These are phyloP conservation scores for Fraxinus cuspidata DNA, from an alignment of 257 asterid species.

Conservation along the genomic window DNA sequence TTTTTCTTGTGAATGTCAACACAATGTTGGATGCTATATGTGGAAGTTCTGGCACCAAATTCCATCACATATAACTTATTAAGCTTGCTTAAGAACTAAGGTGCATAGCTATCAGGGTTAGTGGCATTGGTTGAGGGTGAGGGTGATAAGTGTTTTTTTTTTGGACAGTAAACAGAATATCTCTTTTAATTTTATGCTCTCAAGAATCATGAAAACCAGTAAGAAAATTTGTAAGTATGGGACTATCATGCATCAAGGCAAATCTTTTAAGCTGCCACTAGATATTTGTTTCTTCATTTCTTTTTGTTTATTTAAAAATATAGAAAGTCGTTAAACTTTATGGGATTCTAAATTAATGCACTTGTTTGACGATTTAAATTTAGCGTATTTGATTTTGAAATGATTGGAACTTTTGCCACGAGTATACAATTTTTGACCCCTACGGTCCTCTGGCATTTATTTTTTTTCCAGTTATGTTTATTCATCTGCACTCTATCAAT, in stretches of 20 bases:
- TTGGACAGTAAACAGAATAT: neutral
- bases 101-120: neutral
- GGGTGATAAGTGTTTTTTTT: neutral
- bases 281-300: neutral
- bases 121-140: neutral
- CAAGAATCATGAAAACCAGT: neutral
- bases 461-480: neutral
- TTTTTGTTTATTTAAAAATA: neutral
- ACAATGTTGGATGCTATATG: neutral
- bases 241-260: neutral
- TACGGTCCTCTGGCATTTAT: neutral
- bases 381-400: neutral
- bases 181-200: neutral
- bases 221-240: neutral
- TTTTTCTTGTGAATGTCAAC: neutral
- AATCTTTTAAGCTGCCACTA: neutral
- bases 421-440: neutral
- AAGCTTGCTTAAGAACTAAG: neutral
- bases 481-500: neutral
- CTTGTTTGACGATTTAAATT: neutral
- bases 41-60: neutral
- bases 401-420: neutral
- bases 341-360: neutral
- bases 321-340: neutral
- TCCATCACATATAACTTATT: neutral